phyloP scores from a whole-genome alignment of 805 yeast species.

The Lachancea sp. region DNA sequence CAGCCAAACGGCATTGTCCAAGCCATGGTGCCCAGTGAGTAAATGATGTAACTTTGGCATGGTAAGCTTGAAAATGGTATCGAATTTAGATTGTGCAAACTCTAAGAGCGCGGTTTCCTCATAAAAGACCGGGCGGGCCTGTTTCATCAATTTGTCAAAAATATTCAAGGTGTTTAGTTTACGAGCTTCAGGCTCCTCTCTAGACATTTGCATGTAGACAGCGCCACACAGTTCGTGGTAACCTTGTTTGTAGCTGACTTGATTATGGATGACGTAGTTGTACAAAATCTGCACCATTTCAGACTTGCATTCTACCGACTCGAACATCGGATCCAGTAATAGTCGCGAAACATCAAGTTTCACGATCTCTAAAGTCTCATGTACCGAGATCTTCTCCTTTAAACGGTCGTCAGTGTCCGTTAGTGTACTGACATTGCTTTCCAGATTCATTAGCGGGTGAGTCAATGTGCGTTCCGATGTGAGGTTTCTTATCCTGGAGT shows the following conservation, averaged over 20 bases:
- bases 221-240: constrained; percentile 30
- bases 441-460: constrained; percentile 8
- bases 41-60: constrained; percentile 18
- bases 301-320: constrained; percentile 15
- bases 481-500: constrained; percentile 20
- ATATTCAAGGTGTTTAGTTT: constrained; percentile 19
- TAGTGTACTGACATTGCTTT: neutral
- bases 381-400: constrained; percentile 12
- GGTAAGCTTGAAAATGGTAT: constrained; percentile 18
- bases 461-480: constrained; percentile 17
- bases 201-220: constrained; percentile 21
- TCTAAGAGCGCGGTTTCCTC: constrained; percentile 20
- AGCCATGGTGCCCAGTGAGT: constrained; percentile 6
- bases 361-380: constrained; percentile 26
- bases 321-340: constrained; percentile 22
- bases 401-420: constrained; percentile 2
- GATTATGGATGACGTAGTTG: constrained; percentile 16
- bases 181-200: constrained; percentile 3
- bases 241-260: constrained; percentile 27
- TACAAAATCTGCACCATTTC: constrained; percentile 25
- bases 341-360: constrained; percentile 28
- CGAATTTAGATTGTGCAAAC: constrained; percentile 23
- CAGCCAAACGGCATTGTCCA: constrained; percentile 27
- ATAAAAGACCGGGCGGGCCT: constrained; percentile 23
- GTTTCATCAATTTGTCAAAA: constrained; percentile 26